Evolutionary conservation across 345 rosid species (phyloP).

Genomic region (Boechera divaricarpa): DNA sequence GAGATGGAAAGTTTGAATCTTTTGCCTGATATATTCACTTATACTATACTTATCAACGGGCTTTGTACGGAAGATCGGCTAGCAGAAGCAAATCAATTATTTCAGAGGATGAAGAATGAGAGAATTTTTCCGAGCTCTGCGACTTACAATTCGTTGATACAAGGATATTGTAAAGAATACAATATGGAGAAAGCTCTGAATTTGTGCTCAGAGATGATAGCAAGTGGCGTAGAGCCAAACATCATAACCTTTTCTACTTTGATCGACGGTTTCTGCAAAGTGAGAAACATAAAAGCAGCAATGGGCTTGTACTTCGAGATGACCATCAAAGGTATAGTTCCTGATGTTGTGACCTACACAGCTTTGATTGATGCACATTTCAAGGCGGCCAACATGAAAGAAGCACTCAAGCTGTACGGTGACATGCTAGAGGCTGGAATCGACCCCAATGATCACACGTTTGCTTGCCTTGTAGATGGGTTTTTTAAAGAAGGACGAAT

Average conservation of each 20-base stretch:
- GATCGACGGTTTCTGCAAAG: constrained; percentile 68
- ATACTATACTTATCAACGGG: constrained; percentile 63
- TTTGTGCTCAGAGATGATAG: constrained; percentile 62
- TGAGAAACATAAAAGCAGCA: constrained; percentile 62
- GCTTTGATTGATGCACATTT: constrained; percentile 70
- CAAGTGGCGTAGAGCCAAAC: constrained; percentile 58
- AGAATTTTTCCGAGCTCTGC: constrained; percentile 57
- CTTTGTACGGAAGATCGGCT: constrained; percentile 47
- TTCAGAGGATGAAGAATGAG: constrained; percentile 57
- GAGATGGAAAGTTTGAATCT: constrained; percentile 60
- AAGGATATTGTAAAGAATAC: constrained; percentile 61
- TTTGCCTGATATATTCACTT: constrained; percentile 64
- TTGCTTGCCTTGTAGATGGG: constrained; percentile 67
- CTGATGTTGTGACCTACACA: constrained; percentile 68
- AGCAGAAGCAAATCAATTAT: constrained; percentile 52
- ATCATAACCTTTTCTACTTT: constrained; percentile 62
- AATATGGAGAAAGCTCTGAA: constrained; percentile 63
- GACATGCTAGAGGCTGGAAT: constrained; percentile 61
- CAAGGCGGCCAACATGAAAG: constrained; percentile 61
- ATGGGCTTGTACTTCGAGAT: constrained; percentile 64
- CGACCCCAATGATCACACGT: constrained; percentile 60
- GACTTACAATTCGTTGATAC: constrained; percentile 63
- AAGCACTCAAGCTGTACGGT: constrained; percentile 56
- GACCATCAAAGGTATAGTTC: constrained; percentile 59
- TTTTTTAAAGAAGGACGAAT: constrained; percentile 62